A percentile compares a stretch with the other conserved stretches of the same genome.
Conservation (phyloP, 371 early-diverging fungal species). For the Dinochytrium kinnereticum region DNA sequence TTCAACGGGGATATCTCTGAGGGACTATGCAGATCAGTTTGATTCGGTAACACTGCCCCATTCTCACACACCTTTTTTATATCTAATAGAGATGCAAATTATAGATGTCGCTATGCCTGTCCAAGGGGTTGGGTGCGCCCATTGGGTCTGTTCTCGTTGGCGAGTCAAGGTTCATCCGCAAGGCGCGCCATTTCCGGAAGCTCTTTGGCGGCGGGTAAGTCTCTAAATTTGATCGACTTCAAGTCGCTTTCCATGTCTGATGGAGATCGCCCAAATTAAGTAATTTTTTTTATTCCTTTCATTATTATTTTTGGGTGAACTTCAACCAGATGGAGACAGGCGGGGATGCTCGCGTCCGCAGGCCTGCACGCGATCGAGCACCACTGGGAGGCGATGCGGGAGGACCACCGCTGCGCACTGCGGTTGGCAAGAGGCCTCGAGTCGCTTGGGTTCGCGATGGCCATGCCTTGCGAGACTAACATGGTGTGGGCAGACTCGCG, state of each 20-base stretch:
- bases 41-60: constrained; percentile 67
- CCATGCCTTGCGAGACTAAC: constrained; percentile 80
- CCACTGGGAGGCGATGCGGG: constrained; percentile 64
- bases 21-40: constrained; percentile 73
- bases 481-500: constrained; percentile 83
- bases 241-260: too few relatives aligned
- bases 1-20: constrained; percentile 69
- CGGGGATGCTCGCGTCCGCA: constrained; percentile 63
- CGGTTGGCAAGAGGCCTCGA: constrained; percentile 66
- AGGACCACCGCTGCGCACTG: constrained; percentile 70
- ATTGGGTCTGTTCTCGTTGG: constrained; percentile 90
- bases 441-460: constrained; percentile 66
- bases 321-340: constrained; percentile 39
- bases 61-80: background rate
- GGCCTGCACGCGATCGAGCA: constrained; percentile 67
- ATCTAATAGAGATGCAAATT: too few relatives aligned
- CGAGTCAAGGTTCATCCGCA: constrained; percentile 64
- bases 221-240: too few relatives aligned
- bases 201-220: constrained; percentile 85
- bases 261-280: too few relatives aligned
- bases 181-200: constrained; percentile 85
- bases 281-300: background rate
- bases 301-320: background rate
- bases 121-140: constrained; percentile 89
- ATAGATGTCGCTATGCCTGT: constrained; percentile 80